Evolutionary conservation across 345 rosid species (phyloP).

Genomic region (Ceriops tagal): DNA sequence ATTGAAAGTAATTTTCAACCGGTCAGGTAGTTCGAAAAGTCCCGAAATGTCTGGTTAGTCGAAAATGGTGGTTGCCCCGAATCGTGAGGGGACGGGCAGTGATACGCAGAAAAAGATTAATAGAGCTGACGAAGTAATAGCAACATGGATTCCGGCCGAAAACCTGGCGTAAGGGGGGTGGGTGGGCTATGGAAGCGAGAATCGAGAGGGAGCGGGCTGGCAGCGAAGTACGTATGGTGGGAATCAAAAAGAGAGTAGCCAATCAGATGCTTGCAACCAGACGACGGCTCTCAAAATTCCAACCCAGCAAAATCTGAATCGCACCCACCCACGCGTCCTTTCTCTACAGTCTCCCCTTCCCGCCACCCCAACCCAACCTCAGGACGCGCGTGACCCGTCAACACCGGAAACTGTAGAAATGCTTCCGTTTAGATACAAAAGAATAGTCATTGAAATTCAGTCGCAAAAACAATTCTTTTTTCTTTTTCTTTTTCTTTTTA

Average conservation of each 20-base stretch:
- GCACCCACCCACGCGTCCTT: slow-evolving; percentile 9
- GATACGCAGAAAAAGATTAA: slow-evolving; percentile 2
- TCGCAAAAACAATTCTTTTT: no score
- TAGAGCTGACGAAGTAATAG: no score
- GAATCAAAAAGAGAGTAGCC: not conserved
- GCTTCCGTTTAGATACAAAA: no score
- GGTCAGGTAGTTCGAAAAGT: no score
- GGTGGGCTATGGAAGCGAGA: not conserved
- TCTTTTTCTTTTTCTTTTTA: no score
- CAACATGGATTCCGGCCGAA: no score
- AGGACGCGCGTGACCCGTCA: not conserved
- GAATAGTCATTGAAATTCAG: no score
- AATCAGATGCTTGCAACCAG: not conserved
- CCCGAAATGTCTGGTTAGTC: no score
- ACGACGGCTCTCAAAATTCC: not conserved
- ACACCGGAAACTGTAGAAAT: no score
- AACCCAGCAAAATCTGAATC: not conserved
- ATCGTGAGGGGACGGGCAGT: no score
- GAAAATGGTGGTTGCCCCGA: not conserved
- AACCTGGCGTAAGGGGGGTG: no score
- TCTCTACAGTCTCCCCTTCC: not conserved
- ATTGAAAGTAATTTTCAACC: no score
- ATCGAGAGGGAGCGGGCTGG: slow-evolving; percentile 13
- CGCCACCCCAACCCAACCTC: not conserved
- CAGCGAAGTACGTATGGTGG: not conserved